Evolutionary conservation across 2,329 filamentous ascomycete species (phyloP), one percentile per base, ranked within the genome.

Genomic region (Neofusicoccum parvum): DNA sequence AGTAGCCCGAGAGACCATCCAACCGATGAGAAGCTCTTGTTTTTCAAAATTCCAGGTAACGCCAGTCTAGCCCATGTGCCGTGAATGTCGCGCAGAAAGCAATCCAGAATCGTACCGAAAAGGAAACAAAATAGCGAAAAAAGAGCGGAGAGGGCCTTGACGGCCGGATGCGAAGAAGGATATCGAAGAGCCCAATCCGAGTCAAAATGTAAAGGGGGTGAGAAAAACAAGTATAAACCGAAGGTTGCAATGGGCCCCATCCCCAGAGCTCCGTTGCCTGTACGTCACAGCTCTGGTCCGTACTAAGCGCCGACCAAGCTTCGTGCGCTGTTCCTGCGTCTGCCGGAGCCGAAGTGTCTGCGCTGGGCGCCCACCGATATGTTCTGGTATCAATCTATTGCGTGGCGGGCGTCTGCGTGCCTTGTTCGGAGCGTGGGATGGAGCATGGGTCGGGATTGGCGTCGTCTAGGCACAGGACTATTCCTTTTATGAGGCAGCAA

Each of bases 21-120:
- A 54, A 64, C 49, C 12, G 39, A 54, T 54, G 39, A 58, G 34
- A 65, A 65, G 51, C 41, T 49, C 51, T 58, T 56, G 50, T 65
- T 65, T 64, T 65, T 58, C 50, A 56, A 56, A 54, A 65, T 32
- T 43, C 51, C 62, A 51, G 43, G 51, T 39, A 65, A 65, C 62
- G 45, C 62, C 62, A 48, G 62, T 65, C 62, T 65, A 65, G 36
- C 43, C 59, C 50, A n/a, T 56, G 41, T 58, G 51, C 51, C 62
- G 62, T 65, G 62, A 65, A n/a, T 46, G 45, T 39, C 48, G 59
- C 59, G 59, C 45, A 60, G 48, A n/a, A 60, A 48, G 43, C 15
- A 17, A 46, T 39, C 14, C 37, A 12, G 48, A 41, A 51, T 62
- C 59, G 51, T 62, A 62, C 48, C 48, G 20, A 36, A 45, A 60